Base-by-base conservation (phyloP, 1,284 basidiomycete genomes). In the Rhizoctonia solani region DNA sequence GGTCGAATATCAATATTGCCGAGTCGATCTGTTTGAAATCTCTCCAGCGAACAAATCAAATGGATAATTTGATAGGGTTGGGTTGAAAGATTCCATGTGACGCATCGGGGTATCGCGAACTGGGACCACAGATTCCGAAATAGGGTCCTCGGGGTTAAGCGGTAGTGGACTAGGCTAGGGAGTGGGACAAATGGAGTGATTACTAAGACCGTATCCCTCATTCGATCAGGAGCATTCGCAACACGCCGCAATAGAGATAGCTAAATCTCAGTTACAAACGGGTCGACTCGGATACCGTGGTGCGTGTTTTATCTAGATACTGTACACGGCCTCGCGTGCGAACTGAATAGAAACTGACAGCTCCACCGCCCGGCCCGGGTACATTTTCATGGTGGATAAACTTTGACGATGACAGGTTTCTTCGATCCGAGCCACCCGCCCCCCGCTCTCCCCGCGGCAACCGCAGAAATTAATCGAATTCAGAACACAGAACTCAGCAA, bases 21-120 rank as follows among this genome's bases (percentile, higher is more conserved):
- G n/a, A 53, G 50, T 30, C 61, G 34, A 42, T 44, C 13, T 3
- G 34, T 53, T 59, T 65, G 47, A 52, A 65, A 65, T 39, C 37
- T 39, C 9, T 39, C 3, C 50, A 16, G 5, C 50, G 34, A 30
- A 16, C 16, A 29, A 29, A 23, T 23, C 4, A 32, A 53, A 32
- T 14, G n/a, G 8, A 53, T 32, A 30, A 9, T 50, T 23, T 27
- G 27, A 50, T 27, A 2, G 21, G 47, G 4, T 50, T n/a, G 5
- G 47, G 47, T 13, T 14, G 3, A 27, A n/a, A 14, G 47, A 4
- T 21, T 50, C 21, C 21, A 23, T 6, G 37, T 16, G n/a, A 21
- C 44, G 44, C 9, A 46, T 46, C 44, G 44, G 44, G 8, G n/a
- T 21, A 46, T 46, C 44, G 44, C 8, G 16, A 39, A 39, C 37